Base-by-base conservation (phyloP, 768 basidiomycete species). In the Crucibulum laeve region DNA sequence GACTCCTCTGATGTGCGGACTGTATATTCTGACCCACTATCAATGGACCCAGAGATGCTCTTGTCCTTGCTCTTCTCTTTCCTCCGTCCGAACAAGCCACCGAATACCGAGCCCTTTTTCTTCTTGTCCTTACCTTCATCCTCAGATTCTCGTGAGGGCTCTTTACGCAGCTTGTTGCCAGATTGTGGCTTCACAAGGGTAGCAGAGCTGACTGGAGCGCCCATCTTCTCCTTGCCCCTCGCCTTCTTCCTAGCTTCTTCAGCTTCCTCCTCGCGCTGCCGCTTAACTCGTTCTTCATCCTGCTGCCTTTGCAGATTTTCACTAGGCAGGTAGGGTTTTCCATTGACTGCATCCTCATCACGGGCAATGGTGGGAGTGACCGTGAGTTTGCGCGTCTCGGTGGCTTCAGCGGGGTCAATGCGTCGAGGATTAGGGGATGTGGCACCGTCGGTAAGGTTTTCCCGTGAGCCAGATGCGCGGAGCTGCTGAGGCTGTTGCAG, bases 291-390 rank as follows among this genome's bases (percentile, higher is more conserved):
- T 22, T 66, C 64, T 6, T 66, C 64, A 13, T 64, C 57, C 25
- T 48, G 44, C 34, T 55, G 56, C 40, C 46, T 50, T 35, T 46
- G 60, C 22, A 64, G 34, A 28, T 59, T 49, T 25, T 54, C 51
- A 30, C 62, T 64, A 3, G 58, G 62, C 47, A 72, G 65, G n/a
- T 50, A 54, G 1, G 54, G 73, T 49, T 28, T 51, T 18, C 63
- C n/a, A n/a, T n/a, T n/a, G n/a, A n/a, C n/a, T n/a, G 67, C 53
- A 23, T 65, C 71, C 23, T 63, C 71, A 14, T 79, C 79, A 13
- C 85, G 82, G 8, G 81, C 87, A 17, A 94, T 80, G 1, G 76
- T 69, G 1, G 92, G 92, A 0, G 91, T 94, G 45, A 78, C 81
- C 7, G 80, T 84, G 43, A 92, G 68, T 51, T 87, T 83, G 43